These are phyloP conservation scores for Bryum argenteum DNA, from an alignment of 225 moss, liverwort and hornwort genomes.

Conservation along the genomic window DNA sequence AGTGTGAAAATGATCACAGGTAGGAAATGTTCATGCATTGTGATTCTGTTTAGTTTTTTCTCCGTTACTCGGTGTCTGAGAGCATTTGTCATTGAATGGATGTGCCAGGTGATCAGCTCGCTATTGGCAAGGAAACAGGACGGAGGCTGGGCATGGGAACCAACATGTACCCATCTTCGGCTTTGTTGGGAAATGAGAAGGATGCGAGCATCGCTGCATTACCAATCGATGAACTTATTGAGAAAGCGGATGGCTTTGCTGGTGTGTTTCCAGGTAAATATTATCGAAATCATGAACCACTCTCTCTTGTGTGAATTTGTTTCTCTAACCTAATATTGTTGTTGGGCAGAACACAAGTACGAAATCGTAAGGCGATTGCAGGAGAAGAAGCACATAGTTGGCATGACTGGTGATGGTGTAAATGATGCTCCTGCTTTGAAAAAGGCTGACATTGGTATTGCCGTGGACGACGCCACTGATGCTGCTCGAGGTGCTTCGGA, in stretches of 20 bases:
- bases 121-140: slow-evolving; percentile 82
- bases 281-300: neutral
- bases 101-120: slow-evolving; percentile 73
- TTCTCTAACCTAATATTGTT: neutral
- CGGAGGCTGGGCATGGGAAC: slow-evolving; percentile 78
- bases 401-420: slow-evolving; percentile 95
- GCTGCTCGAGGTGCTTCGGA: slow-evolving; percentile 83
- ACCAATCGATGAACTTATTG: slow-evolving; percentile 73
- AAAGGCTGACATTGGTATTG: slow-evolving; percentile 90
- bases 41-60: no score
- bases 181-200: slow-evolving; percentile 62
- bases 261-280: slow-evolving; percentile 75
- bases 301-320: neutral
- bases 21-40: neutral
- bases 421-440: slow-evolving; percentile 91
- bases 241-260: slow-evolving; percentile 86
- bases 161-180: slow-evolving; percentile 84
- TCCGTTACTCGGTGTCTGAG: no score
- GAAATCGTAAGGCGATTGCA: slow-evolving; percentile 76
- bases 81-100: slow-evolving; percentile 8
- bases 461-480: slow-evolving; percentile 87
- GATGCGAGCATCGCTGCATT: slow-evolving; percentile 54
- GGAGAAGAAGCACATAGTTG: slow-evolving; percentile 68
- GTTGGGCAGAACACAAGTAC: slow-evolving; percentile 76
- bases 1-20: slow-evolving; percentile 87